These are phyloP conservation scores for Bacterosira constricta DNA, from an alignment of 108 stramenopile genomes.

Conservation along the genomic window DNA sequence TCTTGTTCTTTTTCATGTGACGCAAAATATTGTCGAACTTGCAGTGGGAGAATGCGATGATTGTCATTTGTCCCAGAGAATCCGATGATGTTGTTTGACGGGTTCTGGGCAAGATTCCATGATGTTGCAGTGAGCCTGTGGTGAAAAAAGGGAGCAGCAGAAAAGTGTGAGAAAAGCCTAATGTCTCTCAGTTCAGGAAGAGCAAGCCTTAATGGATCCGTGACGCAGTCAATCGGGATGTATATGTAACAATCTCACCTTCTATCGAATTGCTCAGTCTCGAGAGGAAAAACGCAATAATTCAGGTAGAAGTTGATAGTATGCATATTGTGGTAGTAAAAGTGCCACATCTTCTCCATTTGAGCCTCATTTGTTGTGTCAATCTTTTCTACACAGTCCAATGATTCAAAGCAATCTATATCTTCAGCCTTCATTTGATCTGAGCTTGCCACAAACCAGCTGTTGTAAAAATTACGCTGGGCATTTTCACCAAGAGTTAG, in stretches of 20 bases:
- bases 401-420: slow-evolving; percentile 3
- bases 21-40: slow-evolving; percentile 46
- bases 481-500: slow-evolving; percentile 35
- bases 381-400: slow-evolving; percentile 42
- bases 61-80: slow-evolving; percentile 61
- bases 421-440: slow-evolving; percentile 3
- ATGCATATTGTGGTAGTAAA: slow-evolving; percentile 30
- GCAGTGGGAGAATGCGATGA: slow-evolving; percentile 49
- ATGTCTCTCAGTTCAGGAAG: neutral
- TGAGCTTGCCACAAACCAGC: slow-evolving; percentile 43
- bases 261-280: slow-evolving; percentile 38
- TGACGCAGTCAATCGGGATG: no score
- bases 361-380: slow-evolving; percentile 49
- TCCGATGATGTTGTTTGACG: slow-evolving; percentile 19
- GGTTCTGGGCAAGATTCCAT: slow-evolving; percentile 55
- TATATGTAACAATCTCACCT: neutral
- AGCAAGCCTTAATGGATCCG: no score
- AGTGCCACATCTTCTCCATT: slow-evolving; percentile 9
- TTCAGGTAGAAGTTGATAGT: slow-evolving; percentile 59
- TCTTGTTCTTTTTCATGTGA: slow-evolving; percentile 5
- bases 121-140: slow-evolving; percentile 35
- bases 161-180: neutral
- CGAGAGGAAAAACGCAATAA: slow-evolving; percentile 45
- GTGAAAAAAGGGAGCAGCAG: slow-evolving; percentile 2
- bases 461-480: slow-evolving; percentile 35